A percentile compares a stretch with the other conserved stretches of the same genome.
These are phyloP conservation scores for Lachnellula arida DNA, from an alignment of 2,329 filamentous ascomycete species.

Conservation along the genomic window DNA sequence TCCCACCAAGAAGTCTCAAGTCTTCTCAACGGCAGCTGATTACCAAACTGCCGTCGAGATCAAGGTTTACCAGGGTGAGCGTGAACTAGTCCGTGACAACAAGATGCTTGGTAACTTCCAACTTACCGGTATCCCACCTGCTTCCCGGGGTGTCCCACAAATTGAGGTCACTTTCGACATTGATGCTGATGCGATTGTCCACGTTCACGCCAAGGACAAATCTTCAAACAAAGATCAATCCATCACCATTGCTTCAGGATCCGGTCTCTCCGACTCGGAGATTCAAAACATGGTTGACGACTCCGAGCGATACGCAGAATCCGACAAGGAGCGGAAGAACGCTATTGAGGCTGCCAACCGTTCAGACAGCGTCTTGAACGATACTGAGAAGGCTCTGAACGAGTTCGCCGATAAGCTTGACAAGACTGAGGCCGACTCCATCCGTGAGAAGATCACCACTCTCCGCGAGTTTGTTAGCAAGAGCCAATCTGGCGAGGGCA, in stretches of 20 bases:
- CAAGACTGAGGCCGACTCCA: conserved; percentile 89
- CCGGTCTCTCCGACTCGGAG: conserved; percentile 89
- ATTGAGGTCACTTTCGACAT: conserved; percentile 99
- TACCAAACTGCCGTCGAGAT: conserved; percentile 99
- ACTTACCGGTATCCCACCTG: conserved; percentile 93
- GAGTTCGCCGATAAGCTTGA: conserved; percentile 94
- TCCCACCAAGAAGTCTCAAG: conserved; percentile 98
- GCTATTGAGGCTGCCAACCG: conserved; percentile 97
- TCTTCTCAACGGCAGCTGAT: conserved; percentile 95
- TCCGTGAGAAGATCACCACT: conserved; percentile 85
- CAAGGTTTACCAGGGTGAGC: conserved; percentile 99
- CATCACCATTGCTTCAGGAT: conserved; percentile 97
- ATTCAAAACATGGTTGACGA: conserved; percentile 98
- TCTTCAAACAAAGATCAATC: conserved; percentile 99
- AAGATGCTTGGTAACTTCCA: conserved; percentile 99
- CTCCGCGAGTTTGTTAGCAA: conserved; percentile 89
- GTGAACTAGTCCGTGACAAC: conserved; percentile 98
- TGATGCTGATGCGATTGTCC: conserved; percentile 94
- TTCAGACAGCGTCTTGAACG: conserved; percentile 91
- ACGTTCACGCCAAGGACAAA: conserved; percentile 98
- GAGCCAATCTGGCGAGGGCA: conserved; percentile 89
- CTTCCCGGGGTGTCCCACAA: conserved; percentile 93
- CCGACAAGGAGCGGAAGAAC: conserved; percentile 94
- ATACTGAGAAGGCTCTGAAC: conserved; percentile 97
- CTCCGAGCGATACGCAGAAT: conserved; percentile 91